Conservation (phyloP, 257 asterid species). For the Coffea canephora region DNA sequence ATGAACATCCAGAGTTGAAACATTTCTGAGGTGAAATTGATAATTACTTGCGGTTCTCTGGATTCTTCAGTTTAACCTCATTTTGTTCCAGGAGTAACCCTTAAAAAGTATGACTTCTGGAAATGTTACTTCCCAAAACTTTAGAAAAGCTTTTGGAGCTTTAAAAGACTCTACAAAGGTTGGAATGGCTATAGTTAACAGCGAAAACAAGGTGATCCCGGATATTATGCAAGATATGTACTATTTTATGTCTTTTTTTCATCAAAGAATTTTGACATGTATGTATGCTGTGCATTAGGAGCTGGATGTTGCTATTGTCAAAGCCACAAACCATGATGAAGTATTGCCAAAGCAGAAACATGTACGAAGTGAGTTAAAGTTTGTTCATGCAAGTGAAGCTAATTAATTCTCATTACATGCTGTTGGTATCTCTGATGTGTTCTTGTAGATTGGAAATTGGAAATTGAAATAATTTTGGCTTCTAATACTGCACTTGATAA, state of each 20-base stretch:
- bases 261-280: slow-evolving; percentile 4
- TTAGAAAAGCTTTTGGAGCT: slow-evolving; percentile 64
- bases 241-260: slow-evolving; percentile 1
- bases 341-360: slow-evolving; percentile 78
- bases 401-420: not conserved
- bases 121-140: slow-evolving; percentile 43
- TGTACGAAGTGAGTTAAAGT: slow-evolving; percentile 52
- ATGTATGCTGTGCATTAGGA: slow-evolving; percentile 40
- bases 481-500: not conserved
- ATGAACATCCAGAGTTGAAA: not conserved
- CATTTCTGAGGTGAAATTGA: not conserved
- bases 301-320: slow-evolving; percentile 62
- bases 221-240: not conserved
- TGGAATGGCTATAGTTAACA: slow-evolving; percentile 71
- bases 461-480: not conserved
- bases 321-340: slow-evolving; percentile 81
- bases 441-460: not conserved
- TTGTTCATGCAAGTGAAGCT: not conserved
- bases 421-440: not conserved
- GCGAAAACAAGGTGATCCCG: slow-evolving; percentile 60
- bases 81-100: slow-evolving; percentile 11
- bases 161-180: slow-evolving; percentile 74
- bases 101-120: slow-evolving; percentile 52
- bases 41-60: not conserved
- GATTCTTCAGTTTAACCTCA: slow-evolving; percentile 3